Percentiles rank a stretch among this genome's conserved stretches.
Conservation (phyloP, 805 yeast genomes). For the Scheffersomyces coipomensis region DNA sequence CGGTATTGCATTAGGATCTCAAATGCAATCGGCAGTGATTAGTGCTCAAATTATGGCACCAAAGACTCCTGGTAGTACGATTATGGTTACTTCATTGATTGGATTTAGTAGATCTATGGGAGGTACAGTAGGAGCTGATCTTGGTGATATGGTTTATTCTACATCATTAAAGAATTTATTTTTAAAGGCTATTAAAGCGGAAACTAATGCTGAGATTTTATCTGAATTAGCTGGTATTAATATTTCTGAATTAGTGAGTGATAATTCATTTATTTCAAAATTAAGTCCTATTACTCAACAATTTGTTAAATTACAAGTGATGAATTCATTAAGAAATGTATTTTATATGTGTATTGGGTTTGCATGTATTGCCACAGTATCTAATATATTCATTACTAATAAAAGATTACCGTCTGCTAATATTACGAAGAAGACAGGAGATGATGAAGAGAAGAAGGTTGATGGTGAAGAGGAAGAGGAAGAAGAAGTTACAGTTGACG, state of each 20-base stretch:
- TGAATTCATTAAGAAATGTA: constrained; percentile 37
- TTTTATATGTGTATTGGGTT: constrained; percentile 42
- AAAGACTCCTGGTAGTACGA: constrained; percentile 47
- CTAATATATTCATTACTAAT: constrained; percentile 34
- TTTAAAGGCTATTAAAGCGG: constrained; percentile 3
- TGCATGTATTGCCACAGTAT: constrained; percentile 25
- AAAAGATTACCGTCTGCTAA: constrained; percentile 19
- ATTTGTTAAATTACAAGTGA: constrained; percentile 23
- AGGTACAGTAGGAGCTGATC: constrained; percentile 38
- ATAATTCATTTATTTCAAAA: constrained; percentile 1
- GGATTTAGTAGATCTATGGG: constrained; percentile 47
- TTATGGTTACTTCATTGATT: constrained; percentile 46
- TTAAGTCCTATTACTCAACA: constrained; percentile 20
- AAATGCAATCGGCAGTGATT: constrained; percentile 46
- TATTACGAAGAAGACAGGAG: neutral
- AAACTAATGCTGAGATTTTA: constrained; percentile 5
- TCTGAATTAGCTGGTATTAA: constrained; percentile 10
- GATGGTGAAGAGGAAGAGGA: neutral
- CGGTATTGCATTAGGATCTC: constrained; percentile 49
- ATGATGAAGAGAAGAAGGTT: neutral
- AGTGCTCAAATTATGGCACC: constrained; percentile 50
- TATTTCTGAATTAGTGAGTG: constrained; percentile 1
- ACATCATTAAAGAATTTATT: constrained; percentile 9
- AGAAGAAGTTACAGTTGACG: neutral
- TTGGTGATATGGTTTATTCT: constrained; percentile 8